Base-by-base conservation (phyloP, 2,329 filamentous ascomycete species). In the Cladosporium sp. region DNA sequence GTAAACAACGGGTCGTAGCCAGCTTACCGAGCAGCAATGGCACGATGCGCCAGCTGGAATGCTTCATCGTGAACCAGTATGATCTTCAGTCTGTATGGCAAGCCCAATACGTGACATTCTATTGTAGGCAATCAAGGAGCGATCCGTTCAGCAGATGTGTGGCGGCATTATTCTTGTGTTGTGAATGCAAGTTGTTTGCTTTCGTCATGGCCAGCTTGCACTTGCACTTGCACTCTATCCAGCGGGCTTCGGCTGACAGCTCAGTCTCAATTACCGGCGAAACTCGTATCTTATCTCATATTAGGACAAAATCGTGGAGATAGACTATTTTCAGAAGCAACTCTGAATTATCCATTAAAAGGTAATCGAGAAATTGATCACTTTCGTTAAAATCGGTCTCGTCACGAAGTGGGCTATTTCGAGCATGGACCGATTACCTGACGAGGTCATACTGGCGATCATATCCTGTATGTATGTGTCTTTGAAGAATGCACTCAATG, bases 381-480 rank as follows among this genome's bases (percentile, higher is more conserved):
- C 25, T 32, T 32, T 32, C 12, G 3, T 7, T 10, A 32, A 32
- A 9, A 32, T 32, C 12, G 3, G 15, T 28, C 2, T n/a, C 15
- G 13, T 17, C 15, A 2, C n/a, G 42, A 22, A n/a, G 25, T 17
- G 7, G 7, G 10, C 4, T 3, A 48, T 7, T 17, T 3, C 19
- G 1, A 37, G 2, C 22, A 68, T 71, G 65, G 62, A 70, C 34
- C 61, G 59, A 19, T 61, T 74, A 8, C 71, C 71, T 3, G 67
- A 71, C 39, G 77, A 78, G 61, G 71, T 79, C 10, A 62, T 78
- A 45, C 70, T 78, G 40, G 70, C 74, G 10, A 74, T 78, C 45
- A 62, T 77, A 44, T 69, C 72, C 6, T 77, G 75, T 76, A 69
- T 52, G 72, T 64, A 39, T 42, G 42, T 24, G 36, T 20, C 51